These are phyloP conservation scores for Stagonosporopsis rhizophila DNA, from an alignment of 2,329 filamentous ascomycete species.

Conservation along the genomic window DNA sequence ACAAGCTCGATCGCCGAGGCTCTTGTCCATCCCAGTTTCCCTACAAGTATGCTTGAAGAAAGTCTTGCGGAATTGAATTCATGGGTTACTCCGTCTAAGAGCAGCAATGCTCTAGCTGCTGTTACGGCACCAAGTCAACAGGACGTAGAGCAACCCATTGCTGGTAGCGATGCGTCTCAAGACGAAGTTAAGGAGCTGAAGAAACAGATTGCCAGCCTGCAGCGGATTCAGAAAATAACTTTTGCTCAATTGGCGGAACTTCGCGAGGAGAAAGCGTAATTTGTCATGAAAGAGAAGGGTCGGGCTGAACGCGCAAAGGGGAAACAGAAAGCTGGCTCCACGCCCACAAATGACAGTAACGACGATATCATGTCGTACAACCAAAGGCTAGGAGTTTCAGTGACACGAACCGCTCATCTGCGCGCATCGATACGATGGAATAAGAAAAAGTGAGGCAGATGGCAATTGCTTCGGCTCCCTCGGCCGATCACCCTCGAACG, in stretches of 20 bases:
- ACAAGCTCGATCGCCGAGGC: conserved; percentile 49
- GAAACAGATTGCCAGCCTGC: conserved; percentile 52
- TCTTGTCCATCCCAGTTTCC: conserved; percentile 54
- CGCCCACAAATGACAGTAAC: conserved; percentile 30
- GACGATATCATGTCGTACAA: conserved; percentile 12
- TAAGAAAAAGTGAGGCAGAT: conserved; percentile 18
- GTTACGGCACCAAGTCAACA: conserved; percentile 37
- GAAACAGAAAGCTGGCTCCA: conserved; percentile 27
- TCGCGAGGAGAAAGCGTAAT: conserved; percentile 50
- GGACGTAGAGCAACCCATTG: conserved; percentile 1
- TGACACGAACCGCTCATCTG: conserved; percentile 4
- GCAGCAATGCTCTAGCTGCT: conserved; percentile 26
- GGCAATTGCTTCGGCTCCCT: conserved; percentile 7
- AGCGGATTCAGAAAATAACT: conserved; percentile 55
- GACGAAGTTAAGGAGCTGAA: conserved; percentile 47
- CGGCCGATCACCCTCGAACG: conserved; percentile 8
- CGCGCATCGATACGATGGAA: conserved; percentile 9
- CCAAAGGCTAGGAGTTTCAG: conserved; percentile 1
- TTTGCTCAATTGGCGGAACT: conserved; percentile 55
- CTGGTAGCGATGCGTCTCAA: conserved; percentile 16
- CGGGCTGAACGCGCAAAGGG: conserved; percentile 31
- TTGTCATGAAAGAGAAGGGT: conserved; percentile 43
- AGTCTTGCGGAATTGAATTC: conserved; percentile 44
- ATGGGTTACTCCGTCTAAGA: conserved; percentile 35
- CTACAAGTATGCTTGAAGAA: conserved; percentile 49